Evolutionary conservation across 805 yeast species (phyloP), one percentile per base, ranked within the genome.

Genomic region (Ogataea neopini): DNA sequence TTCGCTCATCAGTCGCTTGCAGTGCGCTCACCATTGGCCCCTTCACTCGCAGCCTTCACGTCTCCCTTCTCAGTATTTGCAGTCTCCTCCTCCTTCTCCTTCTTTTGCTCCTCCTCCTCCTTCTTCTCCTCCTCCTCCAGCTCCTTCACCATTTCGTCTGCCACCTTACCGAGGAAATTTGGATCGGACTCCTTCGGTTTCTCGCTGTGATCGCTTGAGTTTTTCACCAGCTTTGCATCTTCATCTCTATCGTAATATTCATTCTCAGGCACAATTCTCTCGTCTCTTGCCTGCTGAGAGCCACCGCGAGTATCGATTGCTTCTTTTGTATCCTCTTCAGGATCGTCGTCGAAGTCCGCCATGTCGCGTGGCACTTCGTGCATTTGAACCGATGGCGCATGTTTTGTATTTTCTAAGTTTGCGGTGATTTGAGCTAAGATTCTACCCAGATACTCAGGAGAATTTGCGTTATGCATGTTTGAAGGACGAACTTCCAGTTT

Each of bases 311-410:
- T 88, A 56, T 92, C 97, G 54, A 80, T 83, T 9, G 96, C 90
- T 49, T 77, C 84, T 37, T 74, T 76, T 0, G 84, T 69, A 64
- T 92, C 97, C 66, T 90, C 97, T 20, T 87, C 92, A 10, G 60
- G 63, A 45, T 80, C 94, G 59, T 88, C 96, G 18, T 89, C 95
- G 49, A 77, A 73, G 57, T 90, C 96, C 58, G 88, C 96, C n/a
- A 81, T 75, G 67, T 92, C 97, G 33, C 81, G 77, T 6, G 98
- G 98, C 22, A 88, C 94, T 43, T 85, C 79, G 56, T 88, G 85
- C 83, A 89, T 80, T 69, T 92, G 98, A 28, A 92, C 97, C 45
- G 96, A 86, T n/a, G 99, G 99, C 0, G 97, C 96, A 68, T 85
- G 89, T 67, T 87, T 84, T n/a, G 97, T 89, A 59, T 87, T 81